These are phyloP conservation scores for Terfezia boudieri DNA, from an alignment of 495 filamentous ascomycete genomes.

Conservation along the genomic window DNA sequence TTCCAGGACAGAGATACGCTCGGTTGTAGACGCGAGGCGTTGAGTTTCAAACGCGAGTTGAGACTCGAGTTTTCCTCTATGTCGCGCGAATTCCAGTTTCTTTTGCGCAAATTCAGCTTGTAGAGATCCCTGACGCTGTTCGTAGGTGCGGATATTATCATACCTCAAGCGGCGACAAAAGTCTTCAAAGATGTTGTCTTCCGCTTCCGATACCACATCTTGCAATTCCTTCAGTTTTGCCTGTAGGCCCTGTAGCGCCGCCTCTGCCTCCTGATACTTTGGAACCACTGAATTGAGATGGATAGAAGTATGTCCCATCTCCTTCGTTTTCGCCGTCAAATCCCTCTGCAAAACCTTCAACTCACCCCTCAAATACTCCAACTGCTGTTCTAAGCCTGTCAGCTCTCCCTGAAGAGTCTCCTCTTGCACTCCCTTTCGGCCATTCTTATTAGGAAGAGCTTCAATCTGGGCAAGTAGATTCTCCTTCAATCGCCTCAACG, in stretches of 20 bases:
- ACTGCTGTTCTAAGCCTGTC: constrained; percentile 54
- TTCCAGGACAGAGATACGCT: constrained; percentile 45
- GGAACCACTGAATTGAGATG: constrained; percentile 54
- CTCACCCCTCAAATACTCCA: constrained; percentile 50
- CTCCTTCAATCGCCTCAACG: constrained; percentile 31
- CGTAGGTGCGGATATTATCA: constrained; percentile 73
- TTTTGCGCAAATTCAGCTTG: constrained; percentile 77
- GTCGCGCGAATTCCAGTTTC: constrained; percentile 61
- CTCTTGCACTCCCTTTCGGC: constrained; percentile 50
- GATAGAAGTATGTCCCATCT: constrained; percentile 45
- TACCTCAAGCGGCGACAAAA: constrained; percentile 83
- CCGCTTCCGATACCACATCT: constrained; percentile 57
- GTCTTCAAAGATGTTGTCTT: constrained; percentile 66
- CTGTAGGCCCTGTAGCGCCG: constrained; percentile 42
- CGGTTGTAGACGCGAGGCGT: constrained; percentile 41
- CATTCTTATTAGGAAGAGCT: constrained; percentile 44
- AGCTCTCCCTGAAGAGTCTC: constrained; percentile 64
- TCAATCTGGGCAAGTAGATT: constrained; percentile 50
- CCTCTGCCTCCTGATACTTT: constrained; percentile 50
- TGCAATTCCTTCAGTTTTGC: constrained; percentile 43
- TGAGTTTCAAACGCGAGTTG: constrained; percentile 56
- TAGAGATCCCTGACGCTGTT: constrained; percentile 71
- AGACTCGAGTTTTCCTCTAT: constrained; percentile 60
- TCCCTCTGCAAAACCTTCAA: constrained; percentile 50
- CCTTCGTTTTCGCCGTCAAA: constrained; percentile 61